These are phyloP conservation scores for Boletus vinaceobasis DNA, from an alignment of 768 basidiomycete species.

Conservation along the genomic window DNA sequence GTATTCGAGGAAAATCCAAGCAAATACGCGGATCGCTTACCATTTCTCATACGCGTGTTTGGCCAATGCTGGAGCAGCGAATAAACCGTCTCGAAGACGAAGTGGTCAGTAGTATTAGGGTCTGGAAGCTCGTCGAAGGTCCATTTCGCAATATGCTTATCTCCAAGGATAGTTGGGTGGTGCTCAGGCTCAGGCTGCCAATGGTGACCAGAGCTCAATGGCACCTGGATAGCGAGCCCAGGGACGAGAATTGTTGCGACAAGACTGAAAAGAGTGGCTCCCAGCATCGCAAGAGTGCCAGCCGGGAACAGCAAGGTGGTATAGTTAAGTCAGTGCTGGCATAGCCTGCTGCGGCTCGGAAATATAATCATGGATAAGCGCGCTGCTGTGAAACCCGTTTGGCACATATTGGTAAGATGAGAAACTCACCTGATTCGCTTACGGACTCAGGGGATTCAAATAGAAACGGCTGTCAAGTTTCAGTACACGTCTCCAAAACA, in stretches of 20 bases:
- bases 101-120: conserved; percentile 25
- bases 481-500: too few relatives aligned
- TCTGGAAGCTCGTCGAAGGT: conserved; percentile 19
- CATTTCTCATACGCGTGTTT: conserved; percentile 45
- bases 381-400: too few relatives aligned
- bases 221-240: conserved; percentile 5
- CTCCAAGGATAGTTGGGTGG: neutral
- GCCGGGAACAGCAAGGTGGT: neutral
- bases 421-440: too few relatives aligned
- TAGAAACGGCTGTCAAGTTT: too few relatives aligned
- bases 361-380: too few relatives aligned
- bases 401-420: too few relatives aligned
- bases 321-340: too few relatives aligned
- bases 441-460: too few relatives aligned
- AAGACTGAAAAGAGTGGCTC: neutral
- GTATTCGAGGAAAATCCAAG: conserved; percentile 16
- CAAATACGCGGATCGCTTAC: conserved; percentile 19
- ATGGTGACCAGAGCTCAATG: neutral
- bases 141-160: conserved; percentile 14
- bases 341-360: too few relatives aligned
- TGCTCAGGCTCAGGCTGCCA: neutral
- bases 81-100: too few relatives aligned
- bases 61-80: conserved; percentile 44
- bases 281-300: neutral
- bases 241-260: neutral